Evolutionary conservation across 257 asterid species (phyloP), one percentile per base, ranked within the genome.

Genomic region (Primulina eburnea): DNA sequence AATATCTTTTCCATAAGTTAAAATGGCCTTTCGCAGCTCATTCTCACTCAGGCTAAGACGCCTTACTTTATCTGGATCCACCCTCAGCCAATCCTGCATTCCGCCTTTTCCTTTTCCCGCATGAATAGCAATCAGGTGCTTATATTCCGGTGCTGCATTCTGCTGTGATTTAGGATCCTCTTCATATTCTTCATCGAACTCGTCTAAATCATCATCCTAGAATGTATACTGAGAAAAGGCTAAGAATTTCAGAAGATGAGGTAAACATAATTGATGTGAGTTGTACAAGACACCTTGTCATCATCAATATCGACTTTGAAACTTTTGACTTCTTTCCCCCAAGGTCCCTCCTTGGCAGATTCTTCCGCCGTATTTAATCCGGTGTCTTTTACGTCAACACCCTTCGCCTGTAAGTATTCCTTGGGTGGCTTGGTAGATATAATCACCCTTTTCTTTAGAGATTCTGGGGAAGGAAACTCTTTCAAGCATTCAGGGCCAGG

Each of bases 391-490:
- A 24, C 73, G 60, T 75, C 74, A 17, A 67, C 71, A 64, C 73
- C 80, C 60, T 77, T 78, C 33, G 71, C 78, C 73, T 77, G 79
- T n/a, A 83, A 72, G 77, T 79, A 84, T 62, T 85, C 91, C 75
- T 89, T 86, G 7, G 97, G 97, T 64, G 92, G 93, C 74, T 89
- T 87, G 40, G 96, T 87, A 69, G 97, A 91, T 71, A 89, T 81
- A 57, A 89, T 66, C 62, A 87, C 65, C 73, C 72, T 73, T 64
- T 69, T 75, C 78, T 85, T 89, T 71, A 91, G 81, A 21, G 79
- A 80, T 71, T 83, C 86, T 9, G 96, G 97, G 38, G 96, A 87
- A 65, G 92, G 93, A 64, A 91, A 79, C 66, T 87, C 85, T 65
- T 64, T 75, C 62, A 79, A 67, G 69, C 73, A 65, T 56, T 80